Conservation (phyloP, 768 basidiomycete genomes). For the Cystofilobasidium capitatum region DNA sequence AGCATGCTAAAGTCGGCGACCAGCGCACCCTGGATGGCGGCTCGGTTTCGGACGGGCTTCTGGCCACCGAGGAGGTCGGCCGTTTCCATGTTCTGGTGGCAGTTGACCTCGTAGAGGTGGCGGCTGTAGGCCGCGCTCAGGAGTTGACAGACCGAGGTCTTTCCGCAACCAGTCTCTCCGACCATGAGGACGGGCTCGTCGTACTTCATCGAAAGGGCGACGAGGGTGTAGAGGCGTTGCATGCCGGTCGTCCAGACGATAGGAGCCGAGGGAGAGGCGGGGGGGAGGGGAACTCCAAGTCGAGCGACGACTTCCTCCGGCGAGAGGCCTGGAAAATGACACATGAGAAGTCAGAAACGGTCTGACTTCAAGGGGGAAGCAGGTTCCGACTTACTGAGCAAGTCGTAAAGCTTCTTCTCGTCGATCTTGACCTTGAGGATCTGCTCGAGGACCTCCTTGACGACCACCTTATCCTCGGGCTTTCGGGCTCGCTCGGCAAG, state of each 20-base stretch:
- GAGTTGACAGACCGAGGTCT: conserved; percentile 91
- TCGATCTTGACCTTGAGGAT: conserved; percentile 81
- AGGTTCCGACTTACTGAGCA: conserved; percentile 27
- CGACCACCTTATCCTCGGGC: conserved; percentile 72
- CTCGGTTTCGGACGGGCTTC: conserved; percentile 27
- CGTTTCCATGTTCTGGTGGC: conserved; percentile 97
- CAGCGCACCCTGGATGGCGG: conserved; percentile 17
- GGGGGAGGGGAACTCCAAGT: conserved; percentile 48
- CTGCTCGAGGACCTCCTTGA: conserved; percentile 84
- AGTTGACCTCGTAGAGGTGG: conserved; percentile 66
- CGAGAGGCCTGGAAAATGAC: not conserved
- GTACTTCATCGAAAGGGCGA: conserved; percentile 72
- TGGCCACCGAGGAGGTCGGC: conserved; percentile 91
- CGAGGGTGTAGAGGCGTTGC: conserved; percentile 75
- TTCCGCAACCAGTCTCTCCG: conserved; percentile 93
- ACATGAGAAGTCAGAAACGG: conserved; percentile 29
- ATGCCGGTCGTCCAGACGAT: conserved; percentile 84
- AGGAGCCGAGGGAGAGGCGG: conserved; percentile 37
- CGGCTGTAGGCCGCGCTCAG: conserved; percentile 60
- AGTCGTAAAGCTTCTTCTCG: conserved; percentile 56
- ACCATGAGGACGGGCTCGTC: conserved; percentile 93
- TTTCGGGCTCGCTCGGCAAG: conserved; percentile 80
- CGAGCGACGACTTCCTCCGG: conserved; percentile 14
- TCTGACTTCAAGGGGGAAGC: not conserved
- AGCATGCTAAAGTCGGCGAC: conserved; percentile 2